Percentiles rank a stretch among this genome's conserved stretches.
Conservation (phyloP, 208 protist species). For the Crithidia bombi region DNA sequence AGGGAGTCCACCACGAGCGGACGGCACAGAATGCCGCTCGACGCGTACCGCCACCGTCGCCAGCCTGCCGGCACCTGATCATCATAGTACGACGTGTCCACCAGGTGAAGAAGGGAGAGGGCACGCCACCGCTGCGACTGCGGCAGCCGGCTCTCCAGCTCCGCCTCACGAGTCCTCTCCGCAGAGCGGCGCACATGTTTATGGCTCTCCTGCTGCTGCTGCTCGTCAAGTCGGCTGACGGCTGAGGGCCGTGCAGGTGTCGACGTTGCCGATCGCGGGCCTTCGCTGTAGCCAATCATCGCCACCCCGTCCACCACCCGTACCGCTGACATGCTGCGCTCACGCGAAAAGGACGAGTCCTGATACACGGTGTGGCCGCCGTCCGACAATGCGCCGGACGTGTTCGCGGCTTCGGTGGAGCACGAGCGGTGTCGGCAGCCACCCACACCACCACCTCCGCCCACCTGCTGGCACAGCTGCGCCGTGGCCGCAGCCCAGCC, state of each 20-base stretch:
- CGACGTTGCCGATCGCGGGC: conserved; percentile 22
- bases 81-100: conserved; percentile 36
- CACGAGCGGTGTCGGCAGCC: conserved; percentile 11
- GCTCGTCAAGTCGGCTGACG: conserved; percentile 16
- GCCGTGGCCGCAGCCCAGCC: conserved; percentile 29
- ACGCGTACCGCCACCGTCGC: conserved; percentile 57
- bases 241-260: conserved; percentile 11
- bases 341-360: conserved; percentile 24
- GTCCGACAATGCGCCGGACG: conserved; percentile 35
- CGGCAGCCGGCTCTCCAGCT: conserved; percentile 20
- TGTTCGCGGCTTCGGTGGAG: conserved; percentile 38
- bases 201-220: conserved; percentile 1
- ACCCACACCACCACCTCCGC: background rate
- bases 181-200: background rate
- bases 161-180: background rate
- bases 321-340: conserved; percentile 26
- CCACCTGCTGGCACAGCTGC: conserved; percentile 1
- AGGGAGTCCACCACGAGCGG: conserved; percentile 72
- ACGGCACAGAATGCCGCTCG: conserved; percentile 53
- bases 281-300: conserved; percentile 11
- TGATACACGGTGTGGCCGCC: conserved; percentile 28
- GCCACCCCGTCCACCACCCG: conserved; percentile 19
- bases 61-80: conserved; percentile 52
- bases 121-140: conserved; percentile 42
- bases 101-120: conserved; percentile 32